A percentile compares a stretch with the other conserved stretches of the same genome.
phyloP scores from a whole-genome alignment of 768 basidiomycete species.

The Mycena crocata region DNA sequence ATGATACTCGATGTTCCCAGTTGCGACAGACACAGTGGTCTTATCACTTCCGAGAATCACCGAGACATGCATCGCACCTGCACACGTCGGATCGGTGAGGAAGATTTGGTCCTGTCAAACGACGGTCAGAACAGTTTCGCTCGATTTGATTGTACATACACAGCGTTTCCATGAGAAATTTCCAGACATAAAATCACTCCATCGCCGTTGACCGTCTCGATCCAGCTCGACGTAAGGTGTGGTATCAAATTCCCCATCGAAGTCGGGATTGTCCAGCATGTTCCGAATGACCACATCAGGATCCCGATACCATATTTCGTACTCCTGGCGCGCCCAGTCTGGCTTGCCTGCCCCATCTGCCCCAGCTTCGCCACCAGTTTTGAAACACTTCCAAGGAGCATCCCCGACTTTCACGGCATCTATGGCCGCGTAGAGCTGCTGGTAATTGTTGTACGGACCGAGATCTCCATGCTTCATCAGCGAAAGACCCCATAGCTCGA shows the following conservation, averaged over 20 bases:
- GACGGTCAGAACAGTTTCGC: no score
- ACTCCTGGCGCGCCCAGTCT: slow-evolving; percentile 45
- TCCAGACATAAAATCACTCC: slow-evolving; percentile 53
- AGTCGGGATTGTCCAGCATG: slow-evolving; percentile 49
- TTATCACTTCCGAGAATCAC: slow-evolving; percentile 41
- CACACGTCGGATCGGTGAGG: not conserved
- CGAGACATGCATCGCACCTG: slow-evolving; percentile 9
- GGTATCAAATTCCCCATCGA: slow-evolving; percentile 45
- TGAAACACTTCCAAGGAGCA: slow-evolving; percentile 42
- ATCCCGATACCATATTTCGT: slow-evolving; percentile 49
- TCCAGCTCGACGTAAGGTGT: slow-evolving; percentile 43
- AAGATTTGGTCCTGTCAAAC: slow-evolving; percentile 8
- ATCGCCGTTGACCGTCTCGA: slow-evolving; percentile 38
- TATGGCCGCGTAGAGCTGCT: slow-evolving; percentile 40
- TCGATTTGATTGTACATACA: no score
- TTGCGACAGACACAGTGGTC: slow-evolving; percentile 41
- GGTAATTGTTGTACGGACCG: slow-evolving; percentile 38
- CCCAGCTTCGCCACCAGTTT: slow-evolving; percentile 27
- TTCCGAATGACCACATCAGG: slow-evolving; percentile 40
- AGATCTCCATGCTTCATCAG: slow-evolving; percentile 22
- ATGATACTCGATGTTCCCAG: slow-evolving; percentile 36
- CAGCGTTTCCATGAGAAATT: slow-evolving; percentile 55
- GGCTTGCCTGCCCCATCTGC: slow-evolving; percentile 33
- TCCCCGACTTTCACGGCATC: slow-evolving; percentile 40
- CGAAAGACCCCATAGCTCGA: slow-evolving; percentile 38